phyloP scores from a whole-genome alignment of 2,329 filamentous ascomycete species.

The Talaromyces albobiverticillius region DNA sequence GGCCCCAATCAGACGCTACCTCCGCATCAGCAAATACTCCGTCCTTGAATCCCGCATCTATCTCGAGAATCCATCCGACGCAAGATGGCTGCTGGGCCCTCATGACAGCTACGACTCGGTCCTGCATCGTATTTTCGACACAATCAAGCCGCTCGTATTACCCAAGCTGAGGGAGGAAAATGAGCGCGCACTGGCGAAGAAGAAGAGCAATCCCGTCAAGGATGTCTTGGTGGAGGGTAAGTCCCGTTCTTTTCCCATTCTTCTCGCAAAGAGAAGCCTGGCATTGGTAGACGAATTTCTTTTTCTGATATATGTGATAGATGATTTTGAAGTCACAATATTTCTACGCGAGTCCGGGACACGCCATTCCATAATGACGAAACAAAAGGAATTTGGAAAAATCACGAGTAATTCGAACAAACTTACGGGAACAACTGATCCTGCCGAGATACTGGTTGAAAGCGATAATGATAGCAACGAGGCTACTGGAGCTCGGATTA shows the following conservation, averaged over 20 bases:
- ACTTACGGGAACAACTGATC: constrained; percentile 54
- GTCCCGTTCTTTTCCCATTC: no score
- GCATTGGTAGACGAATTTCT: no score
- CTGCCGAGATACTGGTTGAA: constrained; percentile 58
- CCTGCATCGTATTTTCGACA: constrained; percentile 78
- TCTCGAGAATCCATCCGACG: constrained; percentile 82
- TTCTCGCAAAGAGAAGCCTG: no score
- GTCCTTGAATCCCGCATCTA: constrained; percentile 97
- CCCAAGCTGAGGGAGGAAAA: constrained; percentile 90
- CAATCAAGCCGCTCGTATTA: constrained; percentile 78
- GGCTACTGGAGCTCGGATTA: constrained; percentile 21
- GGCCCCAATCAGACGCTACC: constrained; percentile 84
- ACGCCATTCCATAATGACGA: constrained; percentile 80
- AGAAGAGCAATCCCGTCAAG: constrained; percentile 78
- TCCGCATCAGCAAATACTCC: constrained; percentile 88
- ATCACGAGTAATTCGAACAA: constrained; percentile 62
- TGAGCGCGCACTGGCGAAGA: constrained; percentile 59
- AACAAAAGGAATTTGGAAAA: constrained; percentile 73
- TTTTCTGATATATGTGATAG: constrained; percentile 44
- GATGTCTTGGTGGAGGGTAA: constrained; percentile 80
- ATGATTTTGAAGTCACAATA: constrained; percentile 93
- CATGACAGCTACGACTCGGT: constrained; percentile 59
- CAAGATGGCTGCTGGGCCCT: constrained; percentile 77
- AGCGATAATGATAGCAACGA: constrained; percentile 65
- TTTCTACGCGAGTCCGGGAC: constrained; percentile 85